Base-by-base conservation (phyloP, 805 yeast species). In the Hagleromyces aurorensis region DNA sequence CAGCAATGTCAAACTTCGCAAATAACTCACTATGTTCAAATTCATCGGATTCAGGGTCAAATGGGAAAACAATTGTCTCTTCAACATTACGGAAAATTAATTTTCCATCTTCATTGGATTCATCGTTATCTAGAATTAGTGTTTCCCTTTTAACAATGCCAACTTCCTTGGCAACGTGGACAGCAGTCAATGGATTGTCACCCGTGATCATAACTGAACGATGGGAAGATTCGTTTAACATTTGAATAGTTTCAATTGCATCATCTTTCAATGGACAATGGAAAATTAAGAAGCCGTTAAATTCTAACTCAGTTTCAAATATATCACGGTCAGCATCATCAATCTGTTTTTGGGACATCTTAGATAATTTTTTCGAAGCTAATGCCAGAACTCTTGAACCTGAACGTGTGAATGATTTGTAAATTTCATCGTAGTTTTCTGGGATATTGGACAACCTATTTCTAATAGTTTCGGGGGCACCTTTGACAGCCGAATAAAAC, bases 141-240 rank as follows among this genome's bases (percentile, higher is more conserved):
- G 82, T 83, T 30, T 80, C 85, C 44, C 85, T 77, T 29, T 80
- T 81, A 36, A 86, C 79, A 50, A 91, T 91, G 12, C 67, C 79
- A 36, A 91, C 97, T 59, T 85, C 94, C 46, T 78, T 77, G 13
- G 97, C 97, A 46, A 91, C 98, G 55, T 89, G 96, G 38, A 91
- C 91, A 18, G 98, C 98, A 43, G 98, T 91, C 52, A 91, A 72
- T 21, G 98, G 96, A 59, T 89, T 91, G 61, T 91, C 98, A 68
- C 98, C 98, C 27, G 98, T 91, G 46, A 91, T 91, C 98, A 91
- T 91, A 23, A 91, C 75, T 55, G 85, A 83, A 55, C 98, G 85
- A 58, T 91, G 98, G 32, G 89, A 75, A 1, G 96, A 86, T 52
- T 85, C 94, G 59, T 85, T 89, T 59, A 91, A 69, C 96, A 86